Percentiles rank a stretch among this genome's conserved stretches.
phyloP scores from a whole-genome alignment of 805 yeast species.

The Wickerhamiella nectarea region DNA sequence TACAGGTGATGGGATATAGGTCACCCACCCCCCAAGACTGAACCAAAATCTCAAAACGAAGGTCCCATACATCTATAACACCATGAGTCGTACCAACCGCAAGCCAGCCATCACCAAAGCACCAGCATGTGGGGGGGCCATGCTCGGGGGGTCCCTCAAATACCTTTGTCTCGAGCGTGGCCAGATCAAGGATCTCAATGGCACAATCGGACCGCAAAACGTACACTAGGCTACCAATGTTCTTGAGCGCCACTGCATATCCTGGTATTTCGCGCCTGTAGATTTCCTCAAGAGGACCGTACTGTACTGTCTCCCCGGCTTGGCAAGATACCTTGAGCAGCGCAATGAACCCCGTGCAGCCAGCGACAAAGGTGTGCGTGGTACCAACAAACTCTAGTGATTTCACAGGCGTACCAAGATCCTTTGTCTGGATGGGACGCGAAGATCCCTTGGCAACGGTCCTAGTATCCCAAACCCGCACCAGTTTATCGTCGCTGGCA shows the following conservation, averaged over 20 bases:
- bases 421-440: conserved; percentile 13
- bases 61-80: conserved; percentile 65
- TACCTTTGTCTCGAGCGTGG: conserved; percentile 35
- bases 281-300: not conserved
- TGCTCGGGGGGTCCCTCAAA: conserved; percentile 45
- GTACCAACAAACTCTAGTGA: conserved; percentile 37
- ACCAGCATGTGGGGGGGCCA: conserved; percentile 53
- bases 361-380: not conserved
- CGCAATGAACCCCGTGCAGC: not conserved
- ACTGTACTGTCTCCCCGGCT: not conserved
- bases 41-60: conserved; percentile 48
- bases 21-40: conserved; percentile 48
- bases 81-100: conserved; percentile 67
- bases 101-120: conserved; percentile 51
- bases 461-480: conserved; percentile 67
- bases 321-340: not conserved
- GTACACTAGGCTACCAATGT: conserved; percentile 22
- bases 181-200: conserved; percentile 38
- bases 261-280: conserved; percentile 19
- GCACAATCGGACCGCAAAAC: conserved; percentile 13
- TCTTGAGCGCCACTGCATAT: conserved; percentile 33
- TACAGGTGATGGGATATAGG: conserved; percentile 35
- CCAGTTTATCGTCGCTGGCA: conserved; percentile 59
- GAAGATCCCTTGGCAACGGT: conserved; percentile 48
- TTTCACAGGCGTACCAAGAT: conserved; percentile 36